Conservation (phyloP, 2,329 filamentous ascomycete species). For the Penicillium sp. region DNA sequence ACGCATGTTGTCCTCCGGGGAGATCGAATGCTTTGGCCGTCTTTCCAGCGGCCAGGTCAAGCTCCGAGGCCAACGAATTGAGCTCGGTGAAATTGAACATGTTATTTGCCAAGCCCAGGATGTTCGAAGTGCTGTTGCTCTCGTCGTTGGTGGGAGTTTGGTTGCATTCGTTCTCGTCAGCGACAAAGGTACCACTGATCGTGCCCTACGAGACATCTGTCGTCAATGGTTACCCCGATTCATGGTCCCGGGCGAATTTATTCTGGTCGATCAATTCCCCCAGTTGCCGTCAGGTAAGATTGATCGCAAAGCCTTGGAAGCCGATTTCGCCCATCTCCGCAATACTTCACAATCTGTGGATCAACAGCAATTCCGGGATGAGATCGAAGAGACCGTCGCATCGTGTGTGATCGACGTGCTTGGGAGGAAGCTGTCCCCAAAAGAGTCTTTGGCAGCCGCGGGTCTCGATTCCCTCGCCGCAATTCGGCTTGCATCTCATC, state of each 20-base stretch:
- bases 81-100: constrained; percentile 76
- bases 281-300: constrained; percentile 80
- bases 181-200: constrained; percentile 35
- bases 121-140: constrained; percentile 65
- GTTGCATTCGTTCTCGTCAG: constrained; percentile 70
- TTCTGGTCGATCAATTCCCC: constrained; percentile 64
- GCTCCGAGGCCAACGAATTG: constrained; percentile 76
- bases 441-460: constrained; percentile 49
- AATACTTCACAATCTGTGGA: constrained; percentile 11
- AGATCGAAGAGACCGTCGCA: constrained; percentile 36
- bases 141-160: constrained; percentile 66
- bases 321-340: constrained; percentile 48
- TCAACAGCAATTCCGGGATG: constrained; percentile 20
- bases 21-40: constrained; percentile 78
- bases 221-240: constrained; percentile 73
- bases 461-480: constrained; percentile 67
- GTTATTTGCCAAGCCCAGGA: constrained; percentile 60
- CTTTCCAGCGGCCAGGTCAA: constrained; percentile 81
- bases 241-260: constrained; percentile 77
- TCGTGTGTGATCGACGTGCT: constrained; percentile 45
- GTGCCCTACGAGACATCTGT: constrained; percentile 59
- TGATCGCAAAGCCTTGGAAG: constrained; percentile 64
- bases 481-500: constrained; percentile 61
- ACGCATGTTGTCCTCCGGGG: constrained; percentile 63
- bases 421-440: constrained; percentile 33